A percentile compares a stretch with the other conserved stretches of the same genome.
Evolutionary conservation across 148 eudicot genomes (phyloP).

Genomic region (Rhododendron vialii): DNA sequence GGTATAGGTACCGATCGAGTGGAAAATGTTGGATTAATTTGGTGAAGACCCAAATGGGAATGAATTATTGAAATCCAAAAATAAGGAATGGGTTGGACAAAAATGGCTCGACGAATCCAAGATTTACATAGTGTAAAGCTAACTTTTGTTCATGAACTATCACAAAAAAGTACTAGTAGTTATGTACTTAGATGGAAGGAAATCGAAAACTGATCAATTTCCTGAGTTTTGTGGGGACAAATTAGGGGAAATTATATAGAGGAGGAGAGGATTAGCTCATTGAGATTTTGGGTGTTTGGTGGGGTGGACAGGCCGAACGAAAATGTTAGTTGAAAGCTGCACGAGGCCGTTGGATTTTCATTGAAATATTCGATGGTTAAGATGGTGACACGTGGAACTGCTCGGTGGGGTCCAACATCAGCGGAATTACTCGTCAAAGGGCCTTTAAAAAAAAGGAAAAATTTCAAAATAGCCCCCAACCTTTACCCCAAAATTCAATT

Average conservation of each 20-base stretch:
- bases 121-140: too few species aligned
- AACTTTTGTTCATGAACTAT: not conserved
- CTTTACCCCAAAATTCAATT: too few species aligned
- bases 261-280: not conserved
- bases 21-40: too few species aligned
- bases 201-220: constrained; percentile 14
- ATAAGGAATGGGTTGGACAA: too few species aligned
- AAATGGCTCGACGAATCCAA: too few species aligned
- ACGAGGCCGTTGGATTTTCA: constrained; percentile 13
- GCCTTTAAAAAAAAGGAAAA: too few species aligned
- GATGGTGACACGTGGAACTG: constrained; percentile 14
- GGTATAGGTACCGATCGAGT: too few species aligned
- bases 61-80: too few species aligned
- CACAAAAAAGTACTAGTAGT: not conserved
- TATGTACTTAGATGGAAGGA: not conserved
- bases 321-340: constrained; percentile 7
- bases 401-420: too few species aligned
- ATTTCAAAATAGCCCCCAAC: too few species aligned
- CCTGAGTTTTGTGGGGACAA: constrained; percentile 9
- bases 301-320: not conserved
- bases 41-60: too few species aligned
- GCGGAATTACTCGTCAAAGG: too few species aligned
- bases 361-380: not conserved
- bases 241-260: not conserved
- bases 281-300: not conserved